These are phyloP conservation scores for Suillus occidentalis DNA, from an alignment of 768 basidiomycete species.

Conservation along the genomic window DNA sequence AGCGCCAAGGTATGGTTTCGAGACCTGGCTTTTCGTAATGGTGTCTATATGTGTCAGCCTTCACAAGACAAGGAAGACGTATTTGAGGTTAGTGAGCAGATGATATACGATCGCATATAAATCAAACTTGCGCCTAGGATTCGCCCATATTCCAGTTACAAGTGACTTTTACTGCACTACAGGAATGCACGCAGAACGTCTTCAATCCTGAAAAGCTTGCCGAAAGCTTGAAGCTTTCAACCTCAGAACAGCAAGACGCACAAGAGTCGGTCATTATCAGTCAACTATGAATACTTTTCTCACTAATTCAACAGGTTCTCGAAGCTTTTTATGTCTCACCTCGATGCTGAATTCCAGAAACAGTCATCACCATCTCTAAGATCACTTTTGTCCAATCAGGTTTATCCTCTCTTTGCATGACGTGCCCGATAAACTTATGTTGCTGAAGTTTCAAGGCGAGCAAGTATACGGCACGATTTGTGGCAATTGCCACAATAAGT, in stretches of 20 bases:
- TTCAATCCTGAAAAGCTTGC: constrained; percentile 87
- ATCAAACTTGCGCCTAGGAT: constrained; percentile 43
- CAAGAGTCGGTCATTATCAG: constrained; percentile 67
- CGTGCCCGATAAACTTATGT: constrained; percentile 8
- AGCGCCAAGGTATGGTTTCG: constrained; percentile 83
- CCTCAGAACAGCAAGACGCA: constrained; percentile 92
- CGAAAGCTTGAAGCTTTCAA: constrained; percentile 77
- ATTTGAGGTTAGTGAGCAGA: constrained; percentile 40
- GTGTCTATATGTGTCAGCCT: constrained; percentile 77
- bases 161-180: constrained; percentile 82
- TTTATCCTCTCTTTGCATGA: constrained; percentile 23
- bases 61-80: constrained; percentile 45
- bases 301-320: constrained; percentile 63
- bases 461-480: constrained; percentile 83
- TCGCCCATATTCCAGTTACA: constrained; percentile 80
- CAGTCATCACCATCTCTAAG: constrained; percentile 63
- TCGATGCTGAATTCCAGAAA: constrained; percentile 85
- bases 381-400: constrained; percentile 74
- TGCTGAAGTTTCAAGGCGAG: constrained; percentile 79
- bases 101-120: not conserved
- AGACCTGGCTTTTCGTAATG: constrained; percentile 75
- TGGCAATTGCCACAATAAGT: constrained; percentile 61
- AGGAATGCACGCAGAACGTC: constrained; percentile 63
- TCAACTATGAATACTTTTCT: constrained; percentile 8
- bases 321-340: constrained; percentile 89